These are phyloP conservation scores for Mycena leptocephala DNA, from an alignment of 768 basidiomycete species.

Conservation along the genomic window DNA sequence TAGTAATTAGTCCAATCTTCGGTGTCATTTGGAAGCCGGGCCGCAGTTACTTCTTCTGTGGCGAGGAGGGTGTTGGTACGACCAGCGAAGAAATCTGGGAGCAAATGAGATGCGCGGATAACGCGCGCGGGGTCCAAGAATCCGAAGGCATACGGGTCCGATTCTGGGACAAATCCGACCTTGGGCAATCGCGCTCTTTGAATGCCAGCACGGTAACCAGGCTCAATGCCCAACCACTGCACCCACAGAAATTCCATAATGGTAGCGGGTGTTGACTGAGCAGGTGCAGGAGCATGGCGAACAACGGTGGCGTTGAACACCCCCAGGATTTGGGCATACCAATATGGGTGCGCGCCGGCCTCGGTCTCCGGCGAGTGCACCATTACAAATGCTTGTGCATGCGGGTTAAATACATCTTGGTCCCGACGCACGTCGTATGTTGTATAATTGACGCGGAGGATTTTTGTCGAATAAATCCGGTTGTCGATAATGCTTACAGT, in stretches of 20 bases:
- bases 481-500: conserved; percentile 36
- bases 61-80: conserved; percentile 31
- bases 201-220: conserved; percentile 35
- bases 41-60: conserved; percentile 29
- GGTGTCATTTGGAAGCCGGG: conserved; percentile 24
- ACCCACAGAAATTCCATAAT: conserved; percentile 51
- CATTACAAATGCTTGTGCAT: conserved; percentile 44
- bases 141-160: conserved; percentile 48
- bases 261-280: background rate
- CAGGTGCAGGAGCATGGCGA: conserved; percentile 23
- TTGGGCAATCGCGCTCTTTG: conserved; percentile 40
- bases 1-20: conserved; percentile 50
- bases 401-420: conserved; percentile 52
- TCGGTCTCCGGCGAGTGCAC: conserved; percentile 29
- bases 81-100: conserved; percentile 48
- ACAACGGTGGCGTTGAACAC: conserved; percentile 41
- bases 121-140: conserved; percentile 57
- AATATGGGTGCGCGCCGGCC: conserved; percentile 35
- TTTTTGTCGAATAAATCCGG: conserved; percentile 45
- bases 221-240: conserved; percentile 40
- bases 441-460: conserved; percentile 52
- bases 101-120: conserved; percentile 51
- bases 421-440: conserved; percentile 53
- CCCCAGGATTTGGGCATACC: conserved; percentile 46
- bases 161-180: conserved; percentile 45